Conservation (phyloP, 345 rosid genomes). For the Citrus hindsii region DNA sequence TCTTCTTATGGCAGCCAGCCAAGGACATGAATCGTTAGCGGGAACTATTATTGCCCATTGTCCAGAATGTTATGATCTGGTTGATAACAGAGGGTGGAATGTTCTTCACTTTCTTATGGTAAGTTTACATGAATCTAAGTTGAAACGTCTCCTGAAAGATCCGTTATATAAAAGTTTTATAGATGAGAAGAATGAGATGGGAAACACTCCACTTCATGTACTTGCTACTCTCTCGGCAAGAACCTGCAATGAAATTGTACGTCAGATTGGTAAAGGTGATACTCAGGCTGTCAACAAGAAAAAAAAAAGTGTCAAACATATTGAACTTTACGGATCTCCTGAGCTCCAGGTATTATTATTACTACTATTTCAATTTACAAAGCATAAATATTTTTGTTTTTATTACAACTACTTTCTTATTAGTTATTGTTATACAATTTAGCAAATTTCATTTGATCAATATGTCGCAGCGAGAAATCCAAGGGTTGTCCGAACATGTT, state of each 20-base stretch:
- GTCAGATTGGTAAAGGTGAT: background rate
- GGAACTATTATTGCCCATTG: background rate
- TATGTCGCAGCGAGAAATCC: too few species aligned
- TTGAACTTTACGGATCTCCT: background rate
- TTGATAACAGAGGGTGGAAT: background rate
- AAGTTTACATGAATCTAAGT: background rate
- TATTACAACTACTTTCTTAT: too few species aligned
- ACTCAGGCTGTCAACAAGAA: background rate
- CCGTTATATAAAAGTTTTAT: background rate
- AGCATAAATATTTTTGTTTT: too few species aligned
- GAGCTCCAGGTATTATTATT: background rate
- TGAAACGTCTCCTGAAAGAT: background rate
- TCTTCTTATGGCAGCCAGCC: background rate
- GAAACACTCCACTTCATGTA: background rate
- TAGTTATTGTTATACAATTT: too few species aligned
- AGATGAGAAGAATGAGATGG: background rate
- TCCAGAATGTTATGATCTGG: background rate
- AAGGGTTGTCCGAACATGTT: too few species aligned
- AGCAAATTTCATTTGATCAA: too few species aligned
- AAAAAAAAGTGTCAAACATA: background rate
- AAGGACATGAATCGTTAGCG: background rate
- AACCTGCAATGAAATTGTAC: too few species aligned
- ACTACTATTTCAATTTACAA: too few species aligned
- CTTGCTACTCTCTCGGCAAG: background rate
- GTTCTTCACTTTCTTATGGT: background rate